Base-by-base conservation (phyloP, 495 filamentous ascomycete genomes). In the Penicillium fimorum region DNA sequence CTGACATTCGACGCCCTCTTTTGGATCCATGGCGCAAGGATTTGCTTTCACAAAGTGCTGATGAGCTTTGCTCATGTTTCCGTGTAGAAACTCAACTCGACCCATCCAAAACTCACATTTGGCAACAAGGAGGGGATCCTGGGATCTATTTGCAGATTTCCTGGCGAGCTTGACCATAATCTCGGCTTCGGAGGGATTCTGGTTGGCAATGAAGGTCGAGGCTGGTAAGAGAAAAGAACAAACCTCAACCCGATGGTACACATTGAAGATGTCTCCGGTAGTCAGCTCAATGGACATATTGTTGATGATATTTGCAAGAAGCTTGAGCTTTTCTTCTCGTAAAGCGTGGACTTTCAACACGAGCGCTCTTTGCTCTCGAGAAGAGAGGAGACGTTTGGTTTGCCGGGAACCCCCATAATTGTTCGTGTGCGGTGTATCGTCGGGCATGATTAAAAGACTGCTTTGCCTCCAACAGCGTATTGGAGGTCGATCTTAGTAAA, bases 71-170 rank as follows among this genome's bases (percentile, higher is more conserved):
- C 11, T 17, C 8, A 53, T 20, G 25, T 55, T 56, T 7, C 50
- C 55, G 2, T 47, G 55, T 7, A 30, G 9, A 30, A 53, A 59
- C 24, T 60, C 62, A 10, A 67, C 48, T 6, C 53, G 54, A 4
- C 64, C 64, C 17, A 57, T 24, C 64, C 64, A 67, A 47, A 56
- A 67, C 11, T 50, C 17, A 24, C 64, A 66, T 17, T 32, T 59
- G 12, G 54, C 53, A 25, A 47, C n/a, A 6, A 52, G n/a, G 1
- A 48, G n/a, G 8, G 17, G 42, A 47, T 12, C 37, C 18, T 8
- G 9, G 17, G 10, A 38, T 38, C n/a, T 38, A 17, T 38, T 3
- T 38, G 62, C 58, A 15, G 50, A 3, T 13, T 46, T 2, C 9
- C 59, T 20, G 25, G 62, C 59, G 13, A 52, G 0, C 10, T 41